Evolutionary conservation across 2,329 filamentous ascomycete species (phyloP).

Genomic region (Camillea tinctor): DNA sequence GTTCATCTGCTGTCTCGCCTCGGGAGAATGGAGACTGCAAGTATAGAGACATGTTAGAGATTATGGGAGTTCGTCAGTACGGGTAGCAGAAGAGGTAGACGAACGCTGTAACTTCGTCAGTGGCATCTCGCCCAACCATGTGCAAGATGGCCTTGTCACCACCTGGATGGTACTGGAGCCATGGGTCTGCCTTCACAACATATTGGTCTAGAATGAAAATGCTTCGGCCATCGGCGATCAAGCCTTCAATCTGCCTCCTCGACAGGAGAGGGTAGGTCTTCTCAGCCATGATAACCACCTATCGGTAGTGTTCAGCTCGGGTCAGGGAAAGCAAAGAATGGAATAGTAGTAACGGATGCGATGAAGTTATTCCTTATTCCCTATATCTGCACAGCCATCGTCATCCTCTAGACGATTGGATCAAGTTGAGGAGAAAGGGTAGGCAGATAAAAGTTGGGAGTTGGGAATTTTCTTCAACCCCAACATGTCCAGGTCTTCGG

Average conservation of each 20-base stretch:
- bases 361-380: neutral
- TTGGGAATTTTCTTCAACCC: neutral
- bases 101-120: slow-evolving; percentile 89
- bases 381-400: neutral
- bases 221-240: slow-evolving; percentile 78
- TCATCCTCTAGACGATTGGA: too few relatives aligned
- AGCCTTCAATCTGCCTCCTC: slow-evolving; percentile 68
- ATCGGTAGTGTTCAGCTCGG: neutral
- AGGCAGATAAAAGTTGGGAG: neutral
- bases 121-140: slow-evolving; percentile 91
- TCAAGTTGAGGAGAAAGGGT: neutral
- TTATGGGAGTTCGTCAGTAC: slow-evolving; percentile 8
- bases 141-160: slow-evolving; percentile 89
- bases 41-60: neutral
- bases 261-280: slow-evolving; percentile 50
- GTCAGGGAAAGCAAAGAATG: neutral
- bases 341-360: neutral
- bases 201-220: slow-evolving; percentile 79
- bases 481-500: neutral
- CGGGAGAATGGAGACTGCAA: slow-evolving; percentile 73
- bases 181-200: slow-evolving; percentile 85
- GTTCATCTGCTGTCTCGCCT: slow-evolving; percentile 74
- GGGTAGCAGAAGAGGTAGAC: slow-evolving; percentile 35
- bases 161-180: slow-evolving; percentile 87
- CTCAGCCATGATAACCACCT: slow-evolving; percentile 21